Percentiles rank a stretch among this genome's conserved stretches.
Conservation (phyloP, 257 asterid species). For the Primulina eburnea region DNA sequence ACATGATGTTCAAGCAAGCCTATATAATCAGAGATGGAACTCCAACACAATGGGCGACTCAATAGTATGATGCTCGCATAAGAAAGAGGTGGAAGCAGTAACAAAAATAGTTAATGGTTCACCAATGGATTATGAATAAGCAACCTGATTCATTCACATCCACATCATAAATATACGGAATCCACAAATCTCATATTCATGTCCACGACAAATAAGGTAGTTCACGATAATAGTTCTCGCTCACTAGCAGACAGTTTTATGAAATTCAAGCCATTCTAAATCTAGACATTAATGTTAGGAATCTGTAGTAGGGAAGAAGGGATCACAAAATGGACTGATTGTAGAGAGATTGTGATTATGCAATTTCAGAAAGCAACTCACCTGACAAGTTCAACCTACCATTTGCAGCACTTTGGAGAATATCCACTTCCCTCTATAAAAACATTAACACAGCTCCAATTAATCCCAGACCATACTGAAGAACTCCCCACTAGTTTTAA, state of each 20-base stretch:
- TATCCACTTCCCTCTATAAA: conserved; percentile 86
- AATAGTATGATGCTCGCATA: background rate
- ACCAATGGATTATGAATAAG: background rate
- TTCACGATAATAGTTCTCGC: background rate
- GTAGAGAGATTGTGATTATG: conserved; percentile 7
- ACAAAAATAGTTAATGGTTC: background rate
- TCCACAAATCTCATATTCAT: background rate
- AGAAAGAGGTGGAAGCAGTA: background rate
- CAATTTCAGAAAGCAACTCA: conserved; percentile 63
- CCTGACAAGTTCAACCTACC: conserved; percentile 88
- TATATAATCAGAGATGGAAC: too few species aligned
- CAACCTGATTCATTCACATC: background rate
- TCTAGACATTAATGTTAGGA: background rate
- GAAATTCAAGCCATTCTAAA: background rate
- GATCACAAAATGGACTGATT: conserved; percentile 11
- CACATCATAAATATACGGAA: background rate
- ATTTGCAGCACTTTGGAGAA: conserved; percentile 89
- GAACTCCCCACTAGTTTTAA: conserved; percentile 46
- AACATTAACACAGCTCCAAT: conserved; percentile 77
- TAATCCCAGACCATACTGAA: conserved; percentile 51
- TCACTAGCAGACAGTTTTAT: background rate
- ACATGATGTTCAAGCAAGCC: background rate
- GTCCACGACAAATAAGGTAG: background rate
- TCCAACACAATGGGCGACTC: background rate
- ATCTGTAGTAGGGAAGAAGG: conserved; percentile 16